These are phyloP conservation scores for Sutorius australiensis DNA, from an alignment of 768 basidiomycete species.

Conservation along the genomic window DNA sequence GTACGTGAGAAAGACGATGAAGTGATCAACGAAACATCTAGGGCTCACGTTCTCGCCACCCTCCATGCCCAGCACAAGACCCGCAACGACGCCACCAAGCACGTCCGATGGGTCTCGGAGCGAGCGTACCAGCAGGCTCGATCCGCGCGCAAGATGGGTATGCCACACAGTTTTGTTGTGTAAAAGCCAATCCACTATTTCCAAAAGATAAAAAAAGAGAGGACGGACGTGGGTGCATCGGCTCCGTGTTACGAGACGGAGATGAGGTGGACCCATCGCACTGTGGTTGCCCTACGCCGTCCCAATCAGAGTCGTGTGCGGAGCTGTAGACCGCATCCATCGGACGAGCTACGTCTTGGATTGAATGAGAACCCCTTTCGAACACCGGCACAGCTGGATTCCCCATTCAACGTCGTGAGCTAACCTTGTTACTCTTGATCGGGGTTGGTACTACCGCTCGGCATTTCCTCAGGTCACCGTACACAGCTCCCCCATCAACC, in stretches of 20 bases:
- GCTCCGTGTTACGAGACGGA: conserved; percentile 21
- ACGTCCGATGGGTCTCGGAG: conserved; percentile 11
- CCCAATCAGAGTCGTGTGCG: conserved; percentile 12
- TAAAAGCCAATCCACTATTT: conserved; percentile 17
- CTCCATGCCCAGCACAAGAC: conserved; percentile 11
- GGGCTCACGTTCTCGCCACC: conserved; percentile 14
- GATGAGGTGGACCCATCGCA: conserved; percentile 19
- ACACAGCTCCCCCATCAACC: conserved; percentile 11
- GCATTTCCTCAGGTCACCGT: conserved; percentile 18
- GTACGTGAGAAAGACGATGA: conserved; percentile 23
- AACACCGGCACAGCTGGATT: conserved; percentile 14
- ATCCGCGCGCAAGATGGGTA: conserved; percentile 20
- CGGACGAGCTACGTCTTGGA: conserved; percentile 12
- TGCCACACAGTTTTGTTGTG: not conserved
- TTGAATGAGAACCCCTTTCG: conserved; percentile 10
- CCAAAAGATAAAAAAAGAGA: conserved; percentile 14
- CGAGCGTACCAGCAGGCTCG: conserved; percentile 9
- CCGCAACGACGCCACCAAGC: conserved; percentile 21
- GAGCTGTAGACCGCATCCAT: conserved; percentile 10
- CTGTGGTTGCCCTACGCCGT: conserved; percentile 19
- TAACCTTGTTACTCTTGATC: conserved; percentile 33
- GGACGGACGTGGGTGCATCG: conserved; percentile 4
- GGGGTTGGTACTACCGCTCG: conserved; percentile 12
- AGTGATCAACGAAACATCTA: conserved; percentile 15
- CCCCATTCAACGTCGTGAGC: conserved; percentile 22